Evolutionary conservation across 352 stramenopile species (phyloP).

Genomic region (Globisporangium perplexum): DNA sequence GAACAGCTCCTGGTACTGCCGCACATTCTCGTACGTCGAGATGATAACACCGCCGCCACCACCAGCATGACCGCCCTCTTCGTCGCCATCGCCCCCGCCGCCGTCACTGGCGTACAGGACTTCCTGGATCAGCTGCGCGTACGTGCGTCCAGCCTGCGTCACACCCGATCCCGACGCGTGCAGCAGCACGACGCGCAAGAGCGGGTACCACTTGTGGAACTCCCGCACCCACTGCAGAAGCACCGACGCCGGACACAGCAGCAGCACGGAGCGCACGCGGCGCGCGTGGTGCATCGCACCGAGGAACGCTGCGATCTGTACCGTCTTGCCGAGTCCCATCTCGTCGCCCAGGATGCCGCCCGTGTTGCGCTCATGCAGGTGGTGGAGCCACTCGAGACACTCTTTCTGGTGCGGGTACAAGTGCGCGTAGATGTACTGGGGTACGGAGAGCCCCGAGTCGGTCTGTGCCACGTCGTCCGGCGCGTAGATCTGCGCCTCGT

Average conservation of each 20-base stretch:
- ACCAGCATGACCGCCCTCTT: neutral
- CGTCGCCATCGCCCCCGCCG: neutral
- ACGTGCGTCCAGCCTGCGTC: constrained; percentile 31
- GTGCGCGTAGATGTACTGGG: constrained; percentile 62
- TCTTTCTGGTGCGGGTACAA: constrained; percentile 94
- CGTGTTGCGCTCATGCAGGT: constrained; percentile 93
- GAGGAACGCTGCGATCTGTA: constrained; percentile 88
- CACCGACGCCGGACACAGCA: constrained; percentile 95
- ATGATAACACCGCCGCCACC: constrained; percentile 86
- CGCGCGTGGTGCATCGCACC: constrained; percentile 56
- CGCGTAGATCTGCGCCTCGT: constrained; percentile 23
- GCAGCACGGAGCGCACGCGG: constrained; percentile 69
- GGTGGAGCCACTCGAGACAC: constrained; percentile 96
- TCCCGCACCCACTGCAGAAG: constrained; percentile 96
- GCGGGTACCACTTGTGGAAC: constrained; percentile 90
- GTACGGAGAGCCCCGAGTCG: constrained; percentile 60
- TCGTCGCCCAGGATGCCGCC: constrained; percentile 97
- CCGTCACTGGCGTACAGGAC: constrained; percentile 22
- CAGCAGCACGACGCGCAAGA: constrained; percentile 85
- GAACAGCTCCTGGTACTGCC: constrained; percentile 88
- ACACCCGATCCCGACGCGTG: constrained; percentile 80
- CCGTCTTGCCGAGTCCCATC: constrained; percentile 97
- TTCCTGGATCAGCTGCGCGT: constrained; percentile 60
- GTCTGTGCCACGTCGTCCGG: constrained; percentile 52
- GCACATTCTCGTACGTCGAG: constrained; percentile 96